Percentiles rank a stretch among this genome's conserved stretches.
Conservation (phyloP, 176 grass and related monocot species). For the Ensete glaucum region DNA sequence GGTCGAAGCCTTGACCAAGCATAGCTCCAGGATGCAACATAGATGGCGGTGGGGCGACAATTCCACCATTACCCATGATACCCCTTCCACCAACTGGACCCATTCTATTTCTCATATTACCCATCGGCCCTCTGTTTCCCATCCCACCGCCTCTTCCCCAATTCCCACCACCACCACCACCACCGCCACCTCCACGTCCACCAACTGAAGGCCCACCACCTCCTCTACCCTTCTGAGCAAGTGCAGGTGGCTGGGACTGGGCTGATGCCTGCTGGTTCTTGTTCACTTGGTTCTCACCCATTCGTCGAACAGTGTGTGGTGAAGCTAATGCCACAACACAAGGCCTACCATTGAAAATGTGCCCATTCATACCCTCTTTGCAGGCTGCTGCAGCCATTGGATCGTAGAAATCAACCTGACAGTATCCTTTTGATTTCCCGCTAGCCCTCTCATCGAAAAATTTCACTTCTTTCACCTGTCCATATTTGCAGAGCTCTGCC, state of each 20-base stretch:
- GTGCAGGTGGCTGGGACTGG: conserved; percentile 1
- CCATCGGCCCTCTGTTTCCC: conserved; percentile 23
- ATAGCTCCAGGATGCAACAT: conserved; percentile 23
- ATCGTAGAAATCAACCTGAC: conserved; percentile 16
- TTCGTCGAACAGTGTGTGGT: conserved; percentile 7
- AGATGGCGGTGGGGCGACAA: conserved; percentile 14
- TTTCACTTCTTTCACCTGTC: neutral
- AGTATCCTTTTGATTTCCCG: neutral
- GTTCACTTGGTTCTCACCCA: conserved; percentile 25
- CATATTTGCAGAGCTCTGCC: neutral
- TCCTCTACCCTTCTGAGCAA: conserved; percentile 22
- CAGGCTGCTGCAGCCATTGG: conserved; percentile 14
- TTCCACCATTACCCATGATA: conserved; percentile 25
- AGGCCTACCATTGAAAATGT: conserved; percentile 31
- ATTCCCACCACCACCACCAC: neutral
- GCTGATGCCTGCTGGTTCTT: conserved; percentile 8
- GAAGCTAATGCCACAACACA: conserved; percentile 45
- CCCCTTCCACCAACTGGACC: conserved; percentile 21
- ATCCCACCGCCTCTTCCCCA: conserved; percentile 12
- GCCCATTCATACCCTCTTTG: conserved; percentile 36
- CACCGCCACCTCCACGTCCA: conserved; percentile 2
- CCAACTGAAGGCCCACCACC: conserved; percentile 1
- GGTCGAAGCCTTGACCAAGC: conserved; percentile 18
- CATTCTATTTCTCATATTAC: conserved; percentile 16
- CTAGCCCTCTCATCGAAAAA: neutral